A percentile compares a stretch with the other conserved stretches of the same genome.
Evolutionary conservation across 2,329 filamentous ascomycete species (phyloP).

Genomic region (Tolypocladium cylindrosporum): DNA sequence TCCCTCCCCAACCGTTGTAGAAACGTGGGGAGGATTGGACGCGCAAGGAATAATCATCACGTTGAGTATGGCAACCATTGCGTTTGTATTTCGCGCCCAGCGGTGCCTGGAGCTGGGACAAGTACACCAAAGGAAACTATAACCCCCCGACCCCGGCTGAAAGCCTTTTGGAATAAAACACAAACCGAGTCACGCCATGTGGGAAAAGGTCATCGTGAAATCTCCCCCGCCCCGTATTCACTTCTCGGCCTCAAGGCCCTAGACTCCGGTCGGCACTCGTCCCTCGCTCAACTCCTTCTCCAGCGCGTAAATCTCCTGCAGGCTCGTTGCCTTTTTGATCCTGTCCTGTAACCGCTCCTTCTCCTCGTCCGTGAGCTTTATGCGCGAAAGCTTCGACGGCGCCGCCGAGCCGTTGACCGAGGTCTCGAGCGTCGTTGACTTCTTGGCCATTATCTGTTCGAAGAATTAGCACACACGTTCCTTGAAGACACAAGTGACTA

Average conservation of each 20-base stretch:
- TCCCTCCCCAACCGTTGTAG: background rate
- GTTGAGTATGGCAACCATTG: background rate
- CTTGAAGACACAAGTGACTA: too few relatives aligned
- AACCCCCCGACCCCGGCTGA: background rate
- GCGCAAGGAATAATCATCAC: background rate
- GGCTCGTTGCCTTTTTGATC: slow-evolving; percentile 78
- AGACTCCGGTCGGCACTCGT: slow-evolving; percentile 62
- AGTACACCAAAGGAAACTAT: background rate
- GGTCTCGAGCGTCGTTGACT: slow-evolving; percentile 63
- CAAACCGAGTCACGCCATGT: background rate
- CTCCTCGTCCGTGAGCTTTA: slow-evolving; percentile 83
- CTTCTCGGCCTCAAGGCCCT: slow-evolving; percentile 50
- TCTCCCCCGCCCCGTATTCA: slow-evolving; percentile 18
- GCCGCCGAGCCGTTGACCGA: slow-evolving; percentile 33
- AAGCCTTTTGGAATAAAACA: background rate
- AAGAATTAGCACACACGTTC: background rate
- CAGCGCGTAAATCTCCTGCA: slow-evolving; percentile 81
- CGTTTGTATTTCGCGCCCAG: background rate
- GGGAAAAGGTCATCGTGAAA: slow-evolving; percentile 1
- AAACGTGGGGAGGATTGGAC: too few relatives aligned
- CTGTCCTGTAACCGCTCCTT: slow-evolving; percentile 74
- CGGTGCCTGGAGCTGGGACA: background rate
- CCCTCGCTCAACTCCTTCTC: slow-evolving; percentile 92
- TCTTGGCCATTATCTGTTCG: slow-evolving; percentile 66
- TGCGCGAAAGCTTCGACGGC: slow-evolving; percentile 58